Conservation (phyloP, 2,329 filamentous ascomycete species). For the Leptosphaerulina australis region DNA sequence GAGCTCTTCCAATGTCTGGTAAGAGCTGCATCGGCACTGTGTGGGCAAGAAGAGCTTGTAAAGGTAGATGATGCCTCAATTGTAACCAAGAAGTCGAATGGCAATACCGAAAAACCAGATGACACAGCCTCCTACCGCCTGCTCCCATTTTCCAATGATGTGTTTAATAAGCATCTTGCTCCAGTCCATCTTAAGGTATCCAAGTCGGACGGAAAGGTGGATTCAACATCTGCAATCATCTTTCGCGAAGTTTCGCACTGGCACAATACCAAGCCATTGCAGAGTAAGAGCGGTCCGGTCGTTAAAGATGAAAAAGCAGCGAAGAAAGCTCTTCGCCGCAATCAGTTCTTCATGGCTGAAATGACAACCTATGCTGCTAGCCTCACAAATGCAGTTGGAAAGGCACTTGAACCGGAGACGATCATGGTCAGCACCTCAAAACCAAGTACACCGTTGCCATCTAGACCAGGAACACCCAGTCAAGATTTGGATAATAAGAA, state of each 20-base stretch:
- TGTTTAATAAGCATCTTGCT: conserved; percentile 56
- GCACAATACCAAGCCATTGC: conserved; percentile 64
- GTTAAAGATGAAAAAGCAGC: conserved; percentile 43
- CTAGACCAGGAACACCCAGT: conserved; percentile 12
- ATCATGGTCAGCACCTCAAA: conserved; percentile 58
- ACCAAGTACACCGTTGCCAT: conserved; percentile 13
- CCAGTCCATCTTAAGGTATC: conserved; percentile 51
- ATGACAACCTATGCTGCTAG: conserved; percentile 73
- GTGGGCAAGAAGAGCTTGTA: conserved; percentile 23
- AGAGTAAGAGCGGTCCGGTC: conserved; percentile 41
- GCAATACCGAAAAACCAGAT: conserved; percentile 14
- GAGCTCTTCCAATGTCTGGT: conserved; percentile 28
- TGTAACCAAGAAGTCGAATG: neutral
- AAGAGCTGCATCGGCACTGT: conserved; percentile 29
- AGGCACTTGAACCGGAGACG: conserved; percentile 67
- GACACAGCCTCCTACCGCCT: conserved; percentile 40
- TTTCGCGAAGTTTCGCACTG: conserved; percentile 63
- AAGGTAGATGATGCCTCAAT: conserved; percentile 10
- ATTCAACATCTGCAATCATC: conserved; percentile 48
- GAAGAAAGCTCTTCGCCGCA: conserved; percentile 51
- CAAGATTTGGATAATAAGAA: conserved; percentile 26
- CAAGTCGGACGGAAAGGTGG: conserved; percentile 29
- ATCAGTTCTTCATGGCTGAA: conserved; percentile 71
- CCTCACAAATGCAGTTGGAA: conserved; percentile 68
- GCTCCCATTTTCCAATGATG: conserved; percentile 55